phyloP scores from a whole-genome alignment of 768 basidiomycete genomes.

The Mycena epipterygia region DNA sequence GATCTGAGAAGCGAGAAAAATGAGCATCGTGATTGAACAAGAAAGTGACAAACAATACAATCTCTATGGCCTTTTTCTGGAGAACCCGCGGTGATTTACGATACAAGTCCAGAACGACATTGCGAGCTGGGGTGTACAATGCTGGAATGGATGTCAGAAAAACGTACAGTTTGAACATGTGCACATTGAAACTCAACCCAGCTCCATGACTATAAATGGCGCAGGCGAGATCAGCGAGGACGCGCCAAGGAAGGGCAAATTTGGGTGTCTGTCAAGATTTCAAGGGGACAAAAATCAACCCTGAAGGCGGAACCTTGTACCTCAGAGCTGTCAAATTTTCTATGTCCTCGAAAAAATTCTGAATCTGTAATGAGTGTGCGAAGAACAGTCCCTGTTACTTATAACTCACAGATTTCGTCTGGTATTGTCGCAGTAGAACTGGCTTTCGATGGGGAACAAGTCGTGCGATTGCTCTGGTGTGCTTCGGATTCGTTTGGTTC shows the following conservation, averaged over 20 bases:
- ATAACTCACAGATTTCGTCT: neutral
- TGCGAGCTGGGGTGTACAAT: neutral
- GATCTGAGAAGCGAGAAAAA: neutral
- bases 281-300: neutral
- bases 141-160: neutral
- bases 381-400: neutral
- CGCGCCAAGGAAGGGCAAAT: neutral
- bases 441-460: neutral
- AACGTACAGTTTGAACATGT: neutral
- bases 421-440: neutral
- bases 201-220: constrained; percentile 2
- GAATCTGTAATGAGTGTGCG: neutral
- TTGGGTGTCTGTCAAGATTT: neutral
- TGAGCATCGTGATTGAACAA: neutral
- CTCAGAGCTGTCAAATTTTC: neutral
- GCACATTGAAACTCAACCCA: neutral
- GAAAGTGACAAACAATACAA: neutral
- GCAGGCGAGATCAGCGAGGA: neutral
- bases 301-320: neutral
- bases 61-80: constrained; percentile 1
- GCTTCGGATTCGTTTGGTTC: neutral
- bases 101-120: neutral
- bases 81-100: neutral
- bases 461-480: constrained; percentile 1
- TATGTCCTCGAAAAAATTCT: neutral